A percentile compares a stretch with the other conserved stretches of the same genome.
phyloP scores from a whole-genome alignment of 1,284 basidiomycete species.

The Leccinum colubrinum region DNA sequence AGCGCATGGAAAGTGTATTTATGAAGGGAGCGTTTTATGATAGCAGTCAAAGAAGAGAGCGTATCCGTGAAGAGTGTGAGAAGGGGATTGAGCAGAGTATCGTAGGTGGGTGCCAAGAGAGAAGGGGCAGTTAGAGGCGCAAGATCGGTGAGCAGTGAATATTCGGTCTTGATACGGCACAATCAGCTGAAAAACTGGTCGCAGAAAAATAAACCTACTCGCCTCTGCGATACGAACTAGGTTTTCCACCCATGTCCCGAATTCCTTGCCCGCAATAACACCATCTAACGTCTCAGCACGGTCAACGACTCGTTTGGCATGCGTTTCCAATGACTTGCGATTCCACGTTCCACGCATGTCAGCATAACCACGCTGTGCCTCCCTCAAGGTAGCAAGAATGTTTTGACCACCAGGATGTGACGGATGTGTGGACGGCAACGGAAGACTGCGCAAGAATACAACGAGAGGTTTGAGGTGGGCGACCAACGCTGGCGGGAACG shows the following conservation, averaged over 20 bases:
- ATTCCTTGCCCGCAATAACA: conserved; percentile 61
- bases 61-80: conserved; percentile 60
- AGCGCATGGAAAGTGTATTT: conserved; percentile 83
- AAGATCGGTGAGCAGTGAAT: conserved; percentile 58
- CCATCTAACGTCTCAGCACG: conserved; percentile 63
- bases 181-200: background rate
- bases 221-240: conserved; percentile 65
- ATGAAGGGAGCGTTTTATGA: conserved; percentile 81
- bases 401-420: conserved; percentile 69
- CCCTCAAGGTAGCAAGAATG: conserved; percentile 63
- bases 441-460: conserved; percentile 64
- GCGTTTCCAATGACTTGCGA: conserved; percentile 66
- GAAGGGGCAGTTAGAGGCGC: conserved; percentile 52
- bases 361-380: conserved; percentile 77
- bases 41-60: conserved; percentile 57
- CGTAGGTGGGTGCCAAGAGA: conserved; percentile 53
- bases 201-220: conserved; percentile 16
- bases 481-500: conserved; percentile 56
- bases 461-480: conserved; percentile 60
- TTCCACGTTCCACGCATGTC: conserved; percentile 81
- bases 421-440: conserved; percentile 71
- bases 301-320: conserved; percentile 65
- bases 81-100: conserved; percentile 60
- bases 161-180: conserved; percentile 43
- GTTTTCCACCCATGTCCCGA: conserved; percentile 64